Evolutionary conservation across 805 yeast species (phyloP).

Genomic region (Ogataea glucozyma): DNA sequence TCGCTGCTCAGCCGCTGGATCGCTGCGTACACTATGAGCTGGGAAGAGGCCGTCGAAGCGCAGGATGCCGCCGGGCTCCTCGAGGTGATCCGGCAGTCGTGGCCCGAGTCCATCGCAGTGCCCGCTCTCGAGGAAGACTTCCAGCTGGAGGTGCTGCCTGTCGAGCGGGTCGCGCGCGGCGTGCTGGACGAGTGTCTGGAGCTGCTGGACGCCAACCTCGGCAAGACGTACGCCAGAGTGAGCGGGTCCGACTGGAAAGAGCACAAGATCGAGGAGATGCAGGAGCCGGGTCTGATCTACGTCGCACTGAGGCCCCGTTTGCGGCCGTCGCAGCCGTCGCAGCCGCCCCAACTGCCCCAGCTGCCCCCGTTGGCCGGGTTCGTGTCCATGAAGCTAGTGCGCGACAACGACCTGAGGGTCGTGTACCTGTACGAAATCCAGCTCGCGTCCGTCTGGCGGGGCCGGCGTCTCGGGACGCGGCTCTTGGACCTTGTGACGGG

Average conservation of each 20-base stretch:
- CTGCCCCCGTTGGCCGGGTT: conserved; percentile 38
- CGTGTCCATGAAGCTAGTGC: conserved; percentile 46
- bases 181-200: conserved; percentile 19
- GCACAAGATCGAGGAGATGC: conserved; percentile 47
- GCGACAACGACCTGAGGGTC: conserved; percentile 40
- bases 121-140: no score
- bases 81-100: no score
- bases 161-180: conserved; percentile 7
- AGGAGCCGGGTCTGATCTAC: conserved; percentile 48
- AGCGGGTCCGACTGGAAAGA: conserved; percentile 44
- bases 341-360: not conserved
- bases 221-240: conserved; percentile 24
- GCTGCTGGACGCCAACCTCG: conserved; percentile 31
- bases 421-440: conserved; percentile 63
- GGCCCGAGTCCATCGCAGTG: no score
- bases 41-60: no score
- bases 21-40: no score
- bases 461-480: conserved; percentile 38
- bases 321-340: not conserved
- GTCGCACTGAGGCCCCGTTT: conserved; percentile 30
- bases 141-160: conserved; percentile 4
- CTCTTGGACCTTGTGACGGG: conserved; percentile 41
- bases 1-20: no score
- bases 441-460: conserved; percentile 38
- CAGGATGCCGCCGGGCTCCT: no score